Conservation (phyloP, 139 green algal genomes). For the Chlamydomonas incerta region DNA sequence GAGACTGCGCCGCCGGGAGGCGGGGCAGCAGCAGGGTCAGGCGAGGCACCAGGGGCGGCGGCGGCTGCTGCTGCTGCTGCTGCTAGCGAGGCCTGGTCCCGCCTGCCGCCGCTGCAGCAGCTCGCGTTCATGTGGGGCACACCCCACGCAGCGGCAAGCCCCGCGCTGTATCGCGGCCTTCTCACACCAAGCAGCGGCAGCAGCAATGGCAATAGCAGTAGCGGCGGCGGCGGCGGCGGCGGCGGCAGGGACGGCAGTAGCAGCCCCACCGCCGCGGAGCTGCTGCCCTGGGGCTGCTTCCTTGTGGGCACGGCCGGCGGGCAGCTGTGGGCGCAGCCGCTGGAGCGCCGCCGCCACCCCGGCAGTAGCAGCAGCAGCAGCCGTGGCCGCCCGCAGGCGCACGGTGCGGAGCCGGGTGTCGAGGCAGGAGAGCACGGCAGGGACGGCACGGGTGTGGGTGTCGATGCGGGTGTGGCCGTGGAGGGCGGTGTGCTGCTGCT, state of each 20-base stretch:
- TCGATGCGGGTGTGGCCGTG: no score
- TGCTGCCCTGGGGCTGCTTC: constrained; percentile 32
- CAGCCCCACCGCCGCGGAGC: no score
- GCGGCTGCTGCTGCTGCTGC: background rate
- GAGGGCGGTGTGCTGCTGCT: constrained; percentile 6
- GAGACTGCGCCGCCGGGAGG: background rate
- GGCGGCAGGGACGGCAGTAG: background rate
- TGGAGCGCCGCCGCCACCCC: background rate
- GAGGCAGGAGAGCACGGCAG: no score
- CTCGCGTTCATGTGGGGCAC: background rate
- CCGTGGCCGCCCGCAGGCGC: background rate
- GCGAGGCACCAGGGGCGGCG: no score
- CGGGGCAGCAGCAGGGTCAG: background rate
- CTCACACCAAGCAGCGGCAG: background rate
- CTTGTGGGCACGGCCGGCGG: constrained; percentile 10
- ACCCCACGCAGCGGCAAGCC: background rate
- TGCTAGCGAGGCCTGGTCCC: background rate
- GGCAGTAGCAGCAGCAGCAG: background rate
- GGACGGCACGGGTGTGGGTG: no score
- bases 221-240: background rate
- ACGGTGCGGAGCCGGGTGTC: no score
- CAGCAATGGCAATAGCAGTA: background rate
- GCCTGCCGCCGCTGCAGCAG: constrained; percentile 37
- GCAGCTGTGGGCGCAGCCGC: constrained; percentile 7
- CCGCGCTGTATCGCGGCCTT: constrained; percentile 4